Conservation (phyloP, 768 basidiomycete species). For the Collybiopsis luxurians region DNA sequence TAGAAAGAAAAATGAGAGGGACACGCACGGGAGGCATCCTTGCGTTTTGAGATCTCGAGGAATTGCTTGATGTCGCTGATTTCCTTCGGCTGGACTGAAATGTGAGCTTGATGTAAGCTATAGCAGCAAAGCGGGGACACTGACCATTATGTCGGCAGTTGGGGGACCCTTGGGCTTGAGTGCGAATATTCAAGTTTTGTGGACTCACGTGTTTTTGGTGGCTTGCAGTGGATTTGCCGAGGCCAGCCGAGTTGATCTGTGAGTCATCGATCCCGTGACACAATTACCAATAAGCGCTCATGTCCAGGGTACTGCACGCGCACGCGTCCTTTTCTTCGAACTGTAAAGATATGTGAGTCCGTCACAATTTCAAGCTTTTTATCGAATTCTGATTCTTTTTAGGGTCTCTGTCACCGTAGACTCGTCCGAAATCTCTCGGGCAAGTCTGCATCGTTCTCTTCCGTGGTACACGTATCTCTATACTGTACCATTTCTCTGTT, state of each 20-base stretch:
- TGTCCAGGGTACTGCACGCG: background rate
- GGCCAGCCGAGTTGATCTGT: too few species aligned
- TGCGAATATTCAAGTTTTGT: background rate
- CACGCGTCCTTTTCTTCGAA: background rate
- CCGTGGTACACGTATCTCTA: slow-evolving; percentile 76
- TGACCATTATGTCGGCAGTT: slow-evolving; percentile 8
- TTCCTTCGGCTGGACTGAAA: slow-evolving; percentile 79
- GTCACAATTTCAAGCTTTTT: background rate
- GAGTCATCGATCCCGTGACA: background rate
- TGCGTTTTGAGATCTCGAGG: slow-evolving; percentile 94
- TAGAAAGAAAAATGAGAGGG: too few species aligned
- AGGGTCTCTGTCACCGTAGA: slow-evolving; percentile 53
- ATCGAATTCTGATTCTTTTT: background rate
- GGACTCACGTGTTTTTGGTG: too few species aligned
- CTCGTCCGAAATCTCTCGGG: slow-evolving; percentile 65
- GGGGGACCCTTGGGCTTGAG: background rate
- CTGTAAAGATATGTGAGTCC: background rate
- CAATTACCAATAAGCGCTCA: background rate
- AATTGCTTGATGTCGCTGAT: slow-evolving; percentile 98
- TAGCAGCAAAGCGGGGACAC: background rate
- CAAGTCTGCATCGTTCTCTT: slow-evolving; percentile 62
- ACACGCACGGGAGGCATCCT: slow-evolving; percentile 95
- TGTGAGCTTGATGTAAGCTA: background rate
- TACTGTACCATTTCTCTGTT: slow-evolving; percentile 69
- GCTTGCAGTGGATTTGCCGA: too few species aligned